Evolutionary conservation across 2,329 filamentous ascomycete genomes (phyloP).

Genomic region (Magnaporthales sp.): DNA sequence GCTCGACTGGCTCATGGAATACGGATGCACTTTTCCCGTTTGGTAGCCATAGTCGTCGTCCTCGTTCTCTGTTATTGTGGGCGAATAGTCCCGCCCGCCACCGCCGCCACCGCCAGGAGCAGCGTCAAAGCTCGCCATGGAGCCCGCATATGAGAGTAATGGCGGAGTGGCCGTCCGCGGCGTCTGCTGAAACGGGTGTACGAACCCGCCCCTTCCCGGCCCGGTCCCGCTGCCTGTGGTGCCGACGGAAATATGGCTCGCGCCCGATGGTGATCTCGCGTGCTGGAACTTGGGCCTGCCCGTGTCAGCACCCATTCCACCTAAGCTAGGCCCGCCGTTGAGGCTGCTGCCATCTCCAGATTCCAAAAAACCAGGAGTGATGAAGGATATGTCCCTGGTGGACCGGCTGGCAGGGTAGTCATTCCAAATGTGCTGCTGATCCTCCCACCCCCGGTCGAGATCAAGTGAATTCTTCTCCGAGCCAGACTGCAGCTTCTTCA

Average conservation of each 20-base stretch:
- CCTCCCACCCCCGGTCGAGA: conserved; percentile 50
- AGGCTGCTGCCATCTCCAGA: conserved; percentile 11
- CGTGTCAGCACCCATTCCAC: conserved; percentile 16
- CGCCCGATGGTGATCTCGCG: conserved; percentile 48
- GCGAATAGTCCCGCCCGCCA: conserved; percentile 40
- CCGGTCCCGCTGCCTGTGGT: conserved; percentile 45
- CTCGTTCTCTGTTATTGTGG: conserved; percentile 45
- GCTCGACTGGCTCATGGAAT: conserved; percentile 17
- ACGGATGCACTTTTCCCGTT: conserved; percentile 11
- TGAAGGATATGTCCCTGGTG: conserved; percentile 36
- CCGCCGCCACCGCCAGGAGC: conserved; percentile 16
- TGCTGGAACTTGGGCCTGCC: conserved; percentile 37
- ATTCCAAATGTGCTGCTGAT: conserved; percentile 30
- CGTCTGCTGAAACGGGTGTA: conserved; percentile 58
- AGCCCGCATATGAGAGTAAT: conserved; percentile 42
- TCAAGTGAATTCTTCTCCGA: conserved; percentile 57
- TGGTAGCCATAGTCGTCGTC: conserved; percentile 24
- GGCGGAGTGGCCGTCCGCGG: conserved; percentile 53
- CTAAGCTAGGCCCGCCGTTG: conserved; percentile 5
- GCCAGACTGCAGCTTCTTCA: conserved; percentile 45
- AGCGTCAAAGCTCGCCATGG: conserved; percentile 30
- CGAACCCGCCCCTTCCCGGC: conserved; percentile 34
- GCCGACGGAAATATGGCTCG: conserved; percentile 46
- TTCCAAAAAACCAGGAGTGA: conserved; percentile 14
- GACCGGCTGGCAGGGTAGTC: conserved; percentile 16